Evolutionary conservation across 1,284 basidiomycete genomes (phyloP).

Genomic region (Fomitopsis palustris): DNA sequence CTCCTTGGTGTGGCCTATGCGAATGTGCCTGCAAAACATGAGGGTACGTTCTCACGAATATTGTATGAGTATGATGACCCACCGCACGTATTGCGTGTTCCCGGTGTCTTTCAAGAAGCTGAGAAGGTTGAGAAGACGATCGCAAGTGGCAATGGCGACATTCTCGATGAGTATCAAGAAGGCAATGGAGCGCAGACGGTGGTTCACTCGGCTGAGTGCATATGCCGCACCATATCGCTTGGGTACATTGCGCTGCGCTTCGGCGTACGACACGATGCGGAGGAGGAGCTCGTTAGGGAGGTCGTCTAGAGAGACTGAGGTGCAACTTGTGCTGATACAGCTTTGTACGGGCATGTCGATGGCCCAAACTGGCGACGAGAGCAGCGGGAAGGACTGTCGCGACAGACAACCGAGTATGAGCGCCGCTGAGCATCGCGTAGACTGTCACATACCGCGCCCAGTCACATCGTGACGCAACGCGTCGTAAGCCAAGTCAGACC

Average conservation of each 20-base stretch:
- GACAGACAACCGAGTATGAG: background rate
- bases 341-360: background rate
- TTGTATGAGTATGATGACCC: background rate
- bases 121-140: background rate
- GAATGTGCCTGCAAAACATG: background rate
- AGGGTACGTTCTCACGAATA: background rate
- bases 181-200: constrained; percentile 3
- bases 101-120: background rate
- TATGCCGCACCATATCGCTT: background rate
- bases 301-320: constrained; percentile 2
- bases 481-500: too few relatives aligned
- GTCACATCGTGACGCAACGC: background rate
- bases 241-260: constrained; percentile 1
- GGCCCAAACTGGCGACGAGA: background rate
- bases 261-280: constrained; percentile 5
- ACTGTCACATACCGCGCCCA: background rate
- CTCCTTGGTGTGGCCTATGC: background rate
- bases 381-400: background rate
- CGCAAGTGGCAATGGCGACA: background rate
- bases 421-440: too few relatives aligned
- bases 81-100: constrained; percentile 2
- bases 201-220: constrained; percentile 7
- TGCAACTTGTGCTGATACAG: background rate
- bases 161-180: constrained; percentile 1
- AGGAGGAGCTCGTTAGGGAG: constrained; percentile 9